phyloP scores from a whole-genome alignment of 345 rosid genomes.

The Arabis alpina region DNA sequence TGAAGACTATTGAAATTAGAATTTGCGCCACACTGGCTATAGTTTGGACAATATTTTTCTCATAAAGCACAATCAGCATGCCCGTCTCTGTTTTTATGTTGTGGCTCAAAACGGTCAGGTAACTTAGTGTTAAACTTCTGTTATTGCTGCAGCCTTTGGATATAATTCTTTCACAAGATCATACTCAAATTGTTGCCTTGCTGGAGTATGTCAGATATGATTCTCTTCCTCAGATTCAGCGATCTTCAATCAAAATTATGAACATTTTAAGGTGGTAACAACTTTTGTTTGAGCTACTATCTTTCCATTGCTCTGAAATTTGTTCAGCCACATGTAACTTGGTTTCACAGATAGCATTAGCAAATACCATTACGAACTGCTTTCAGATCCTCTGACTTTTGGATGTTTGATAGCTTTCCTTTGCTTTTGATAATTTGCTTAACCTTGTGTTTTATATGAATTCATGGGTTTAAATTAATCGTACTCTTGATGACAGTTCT shows the following conservation, averaged over 20 bases:
- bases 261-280: conserved; percentile 71
- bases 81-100: conserved; percentile 1
- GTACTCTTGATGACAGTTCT: conserved; percentile 57
- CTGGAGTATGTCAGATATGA: conserved; percentile 97
- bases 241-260: conserved; percentile 83
- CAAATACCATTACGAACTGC: conserved; percentile 20
- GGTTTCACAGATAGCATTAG: conserved; percentile 8
- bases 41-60: background rate
- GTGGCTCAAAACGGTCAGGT: conserved; percentile 11
- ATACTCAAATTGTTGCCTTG: conserved; percentile 75
- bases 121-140: conserved; percentile 27
- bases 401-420: conserved; percentile 13
- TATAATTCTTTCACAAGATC: conserved; percentile 90
- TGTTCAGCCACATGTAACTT: conserved; percentile 16
- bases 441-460: conserved; percentile 14
- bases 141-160: conserved; percentile 80
- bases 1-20: conserved; percentile 1
- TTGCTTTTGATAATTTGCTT: conserved; percentile 6
- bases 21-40: background rate
- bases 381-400: conserved; percentile 17
- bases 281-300: conserved; percentile 10
- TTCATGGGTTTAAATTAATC: conserved; percentile 16
- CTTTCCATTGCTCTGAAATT: conserved; percentile 27
- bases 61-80: conserved; percentile 11
- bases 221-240: conserved; percentile 76